Evolutionary conservation across 2,329 filamentous ascomycete species (phyloP).

Genomic region (Neurospora sp.): DNA sequence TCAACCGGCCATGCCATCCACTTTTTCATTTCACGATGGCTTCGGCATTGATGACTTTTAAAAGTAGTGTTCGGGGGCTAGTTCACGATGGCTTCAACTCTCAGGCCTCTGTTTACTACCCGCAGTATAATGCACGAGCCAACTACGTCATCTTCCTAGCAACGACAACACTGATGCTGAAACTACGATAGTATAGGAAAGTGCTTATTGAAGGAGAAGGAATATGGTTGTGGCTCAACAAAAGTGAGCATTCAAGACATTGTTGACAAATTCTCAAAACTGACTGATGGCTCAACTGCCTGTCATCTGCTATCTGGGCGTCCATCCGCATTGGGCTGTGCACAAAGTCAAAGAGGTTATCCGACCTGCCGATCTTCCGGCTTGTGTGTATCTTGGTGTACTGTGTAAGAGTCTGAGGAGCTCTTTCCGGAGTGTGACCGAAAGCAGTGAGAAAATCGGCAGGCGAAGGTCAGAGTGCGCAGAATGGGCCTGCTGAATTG

Average conservation of each 20-base stretch:
- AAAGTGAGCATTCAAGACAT: background rate
- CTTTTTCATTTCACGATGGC: background rate
- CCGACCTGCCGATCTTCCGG: background rate
- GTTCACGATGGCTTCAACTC: background rate
- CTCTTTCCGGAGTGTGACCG: background rate
- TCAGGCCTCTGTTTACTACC: background rate
- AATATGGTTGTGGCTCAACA: background rate
- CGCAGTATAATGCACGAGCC: background rate
- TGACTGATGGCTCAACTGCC: background rate
- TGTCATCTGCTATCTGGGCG: background rate
- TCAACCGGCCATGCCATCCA: background rate
- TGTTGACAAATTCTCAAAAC: background rate
- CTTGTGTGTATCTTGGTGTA: too few relatives aligned
- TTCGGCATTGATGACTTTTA: background rate
- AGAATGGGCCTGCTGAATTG: too few relatives aligned
- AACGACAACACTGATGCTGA: too few relatives aligned
- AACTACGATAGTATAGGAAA: too few relatives aligned
- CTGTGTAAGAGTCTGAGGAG: background rate
- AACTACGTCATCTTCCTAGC: background rate
- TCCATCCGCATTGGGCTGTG: background rate
- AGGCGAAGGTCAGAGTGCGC: too few relatives aligned
- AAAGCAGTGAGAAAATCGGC: background rate
- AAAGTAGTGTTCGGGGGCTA: background rate
- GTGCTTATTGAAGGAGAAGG: background rate
- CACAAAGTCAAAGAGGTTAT: background rate